Percentiles rank a stretch among this genome's conserved stretches.
Evolutionary conservation across 1,284 basidiomycete species (phyloP).

Genomic region (Acaromyces ingoldii): DNA sequence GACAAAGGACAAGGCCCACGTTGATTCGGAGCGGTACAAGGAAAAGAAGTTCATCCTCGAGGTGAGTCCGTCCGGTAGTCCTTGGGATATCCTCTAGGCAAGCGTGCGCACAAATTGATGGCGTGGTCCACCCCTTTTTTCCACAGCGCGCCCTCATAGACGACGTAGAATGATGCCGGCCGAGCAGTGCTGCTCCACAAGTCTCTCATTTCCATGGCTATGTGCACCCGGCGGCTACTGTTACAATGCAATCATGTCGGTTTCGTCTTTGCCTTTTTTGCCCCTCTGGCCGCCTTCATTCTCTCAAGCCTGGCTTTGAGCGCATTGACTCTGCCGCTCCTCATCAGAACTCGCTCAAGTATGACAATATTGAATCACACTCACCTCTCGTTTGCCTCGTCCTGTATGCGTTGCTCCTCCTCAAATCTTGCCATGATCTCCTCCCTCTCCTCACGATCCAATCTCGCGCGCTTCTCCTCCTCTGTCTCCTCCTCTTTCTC

Average conservation of each 20-base stretch:
- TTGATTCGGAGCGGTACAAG: constrained; percentile 88
- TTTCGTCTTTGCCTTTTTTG: not conserved
- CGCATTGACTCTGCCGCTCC: not conserved
- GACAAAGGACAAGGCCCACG: constrained; percentile 79
- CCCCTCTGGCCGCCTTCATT: not conserved
- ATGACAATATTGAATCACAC: no score
- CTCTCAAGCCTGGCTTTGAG: not conserved
- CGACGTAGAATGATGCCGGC: not conserved
- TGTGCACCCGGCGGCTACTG: no score
- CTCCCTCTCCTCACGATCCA: constrained; percentile 10
- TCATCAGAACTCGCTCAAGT: no score
- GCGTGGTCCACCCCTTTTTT: not conserved
- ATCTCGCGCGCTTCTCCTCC: not conserved
- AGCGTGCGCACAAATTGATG: no score
- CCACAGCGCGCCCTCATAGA: not conserved
- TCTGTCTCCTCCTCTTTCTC: constrained; percentile 7
- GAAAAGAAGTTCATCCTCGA: constrained; percentile 98
- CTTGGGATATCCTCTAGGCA: not conserved
- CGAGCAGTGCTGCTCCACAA: no score
- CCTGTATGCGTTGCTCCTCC: constrained; percentile 13
- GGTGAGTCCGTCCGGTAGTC: constrained; percentile 13
- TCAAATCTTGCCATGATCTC: constrained; percentile 10
- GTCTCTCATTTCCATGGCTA: no score
- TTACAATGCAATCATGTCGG: no score
- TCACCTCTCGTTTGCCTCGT: constrained; percentile 12